These are phyloP conservation scores for Tuber microsphaerosporum DNA, from an alignment of 495 filamentous ascomycete species.

Conservation along the genomic window DNA sequence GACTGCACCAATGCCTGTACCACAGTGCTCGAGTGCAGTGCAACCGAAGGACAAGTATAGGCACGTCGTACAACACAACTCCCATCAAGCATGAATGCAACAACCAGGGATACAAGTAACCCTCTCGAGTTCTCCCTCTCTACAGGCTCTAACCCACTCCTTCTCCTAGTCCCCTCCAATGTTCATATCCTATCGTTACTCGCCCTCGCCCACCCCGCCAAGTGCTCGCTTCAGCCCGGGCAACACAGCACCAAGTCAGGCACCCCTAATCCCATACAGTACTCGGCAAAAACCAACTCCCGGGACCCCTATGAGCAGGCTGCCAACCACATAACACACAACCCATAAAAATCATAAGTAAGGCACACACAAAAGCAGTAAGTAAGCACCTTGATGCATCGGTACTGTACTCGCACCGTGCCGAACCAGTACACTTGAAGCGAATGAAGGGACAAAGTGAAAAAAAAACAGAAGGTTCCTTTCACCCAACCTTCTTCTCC, in stretches of 20 bases:
- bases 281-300: not conserved
- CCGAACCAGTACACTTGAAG: not conserved
- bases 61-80: not conserved
- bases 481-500: not conserved
- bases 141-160: not conserved
- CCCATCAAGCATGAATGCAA: not conserved
- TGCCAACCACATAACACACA: not conserved
- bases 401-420: not conserved
- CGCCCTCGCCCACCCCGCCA: no score
- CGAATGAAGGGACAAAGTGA: not conserved
- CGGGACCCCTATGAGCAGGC: not conserved
- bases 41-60: not conserved
- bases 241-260: not conserved
- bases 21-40: no score
- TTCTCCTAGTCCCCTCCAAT: not conserved
- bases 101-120: not conserved
- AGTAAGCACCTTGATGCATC: not conserved
- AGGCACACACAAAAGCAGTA: not conserved
- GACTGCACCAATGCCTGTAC: not conserved
- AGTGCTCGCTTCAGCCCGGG: not conserved
- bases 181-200: not conserved
- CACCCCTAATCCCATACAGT: not conserved
- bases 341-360: not conserved
- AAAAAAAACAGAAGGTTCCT: slow-evolving; percentile 22
- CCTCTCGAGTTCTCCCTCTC: not conserved